Evolutionary conservation across 2,329 filamentous ascomycete genomes (phyloP).

Genomic region (Chrysosporium keratinophilum): DNA sequence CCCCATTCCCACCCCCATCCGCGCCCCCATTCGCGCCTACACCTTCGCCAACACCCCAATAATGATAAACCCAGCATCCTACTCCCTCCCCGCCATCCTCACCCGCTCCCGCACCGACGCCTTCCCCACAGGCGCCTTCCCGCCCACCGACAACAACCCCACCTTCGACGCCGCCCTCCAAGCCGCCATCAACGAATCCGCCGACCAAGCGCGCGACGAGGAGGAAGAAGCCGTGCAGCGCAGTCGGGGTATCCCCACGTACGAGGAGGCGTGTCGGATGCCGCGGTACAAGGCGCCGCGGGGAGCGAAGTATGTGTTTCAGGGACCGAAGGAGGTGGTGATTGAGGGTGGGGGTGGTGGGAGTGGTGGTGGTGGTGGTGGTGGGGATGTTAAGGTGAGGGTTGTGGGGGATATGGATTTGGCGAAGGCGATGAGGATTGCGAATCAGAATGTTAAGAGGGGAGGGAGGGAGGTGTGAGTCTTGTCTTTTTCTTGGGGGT

Average conservation of each 20-base stretch:
- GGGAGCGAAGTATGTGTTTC: constrained; percentile 17
- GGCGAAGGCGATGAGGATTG: constrained; percentile 17
- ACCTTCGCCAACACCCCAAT: background rate
- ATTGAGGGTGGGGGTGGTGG: background rate
- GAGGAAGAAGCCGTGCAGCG: constrained; percentile 18
- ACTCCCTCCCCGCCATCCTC: constrained; percentile 13
- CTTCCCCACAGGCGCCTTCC: constrained; percentile 8
- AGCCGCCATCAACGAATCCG: constrained; percentile 16
- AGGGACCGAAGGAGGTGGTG: constrained; percentile 13
- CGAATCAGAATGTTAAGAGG: constrained; percentile 13
- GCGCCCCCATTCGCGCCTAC: background rate
- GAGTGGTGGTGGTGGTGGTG: background rate
- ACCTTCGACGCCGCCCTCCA: constrained; percentile 15
- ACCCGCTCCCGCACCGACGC: constrained; percentile 12
- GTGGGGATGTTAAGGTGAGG: constrained; percentile 1
- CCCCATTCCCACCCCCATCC: too few species aligned
- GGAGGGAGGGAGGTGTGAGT: background rate
- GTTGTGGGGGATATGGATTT: constrained; percentile 19
- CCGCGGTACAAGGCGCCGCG: constrained; percentile 9
- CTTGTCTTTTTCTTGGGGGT: background rate
- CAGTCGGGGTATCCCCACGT: constrained; percentile 16
- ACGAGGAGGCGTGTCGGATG: constrained; percentile 16
- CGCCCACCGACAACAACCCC: constrained; percentile 6
- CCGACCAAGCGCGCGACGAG: constrained; percentile 15
- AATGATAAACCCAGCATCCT: background rate